Conservation (phyloP, 805 yeast genomes). For the Lipomyces anomalus region DNA sequence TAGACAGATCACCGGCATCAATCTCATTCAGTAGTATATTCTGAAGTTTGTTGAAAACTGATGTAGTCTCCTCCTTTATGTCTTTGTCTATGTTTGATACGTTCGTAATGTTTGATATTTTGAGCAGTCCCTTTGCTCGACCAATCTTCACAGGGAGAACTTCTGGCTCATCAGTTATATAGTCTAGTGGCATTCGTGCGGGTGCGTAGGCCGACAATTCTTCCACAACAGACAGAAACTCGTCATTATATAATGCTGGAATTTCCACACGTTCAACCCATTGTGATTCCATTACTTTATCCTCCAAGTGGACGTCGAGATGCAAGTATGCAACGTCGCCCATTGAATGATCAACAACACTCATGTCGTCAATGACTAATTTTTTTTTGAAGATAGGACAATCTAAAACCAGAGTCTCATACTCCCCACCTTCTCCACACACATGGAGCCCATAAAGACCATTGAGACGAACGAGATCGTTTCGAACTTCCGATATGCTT, state of each 20-base stretch:
- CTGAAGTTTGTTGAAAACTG: constrained; percentile 6
- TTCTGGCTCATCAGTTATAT: too few species aligned
- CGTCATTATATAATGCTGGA: constrained; percentile 30
- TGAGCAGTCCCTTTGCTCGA: too few species aligned
- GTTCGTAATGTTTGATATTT: constrained; percentile 5
- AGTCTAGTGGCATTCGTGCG: too few species aligned
- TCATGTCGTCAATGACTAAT: constrained; percentile 37
- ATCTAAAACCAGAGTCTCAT: constrained; percentile 87
- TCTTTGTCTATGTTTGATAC: too few species aligned
- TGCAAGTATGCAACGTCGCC: constrained; percentile 70
- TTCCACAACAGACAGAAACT: background rate
- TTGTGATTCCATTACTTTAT: constrained; percentile 25
- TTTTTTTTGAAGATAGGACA: constrained; percentile 72
- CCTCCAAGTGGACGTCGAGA: constrained; percentile 46
- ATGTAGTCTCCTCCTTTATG: constrained; percentile 2
- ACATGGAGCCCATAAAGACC: constrained; percentile 73
- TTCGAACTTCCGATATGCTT: constrained; percentile 55
- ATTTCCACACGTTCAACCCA: constrained; percentile 21
- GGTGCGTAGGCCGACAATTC: too few species aligned
- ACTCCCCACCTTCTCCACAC: constrained; percentile 99
- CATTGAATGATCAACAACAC: constrained; percentile 43
- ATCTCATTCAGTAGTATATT: constrained; percentile 2
- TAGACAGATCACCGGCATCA: constrained; percentile 25
- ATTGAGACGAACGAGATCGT: constrained; percentile 51
- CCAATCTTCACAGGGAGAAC: too few species aligned